Percentiles rank a stretch among this genome's conserved stretches.
These are phyloP conservation scores for Solanum chacoense DNA, from an alignment of 305 asterid genomes.

Conservation along the genomic window DNA sequence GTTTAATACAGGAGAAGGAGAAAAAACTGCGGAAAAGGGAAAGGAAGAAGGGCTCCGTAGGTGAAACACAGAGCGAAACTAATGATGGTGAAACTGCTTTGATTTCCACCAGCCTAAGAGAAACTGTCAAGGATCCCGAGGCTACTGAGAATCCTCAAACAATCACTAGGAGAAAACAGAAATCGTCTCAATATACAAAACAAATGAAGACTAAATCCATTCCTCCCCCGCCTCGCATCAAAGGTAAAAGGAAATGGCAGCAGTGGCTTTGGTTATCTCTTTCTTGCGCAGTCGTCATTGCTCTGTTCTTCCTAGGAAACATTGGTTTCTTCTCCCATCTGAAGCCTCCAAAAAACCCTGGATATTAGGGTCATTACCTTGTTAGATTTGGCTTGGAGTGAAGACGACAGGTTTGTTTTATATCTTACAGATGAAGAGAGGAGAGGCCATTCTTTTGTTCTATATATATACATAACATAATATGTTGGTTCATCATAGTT, in stretches of 20 bases:
- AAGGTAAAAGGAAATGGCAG: slow-evolving; percentile 50
- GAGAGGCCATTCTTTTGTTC: neutral
- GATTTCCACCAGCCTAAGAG: slow-evolving; percentile 24
- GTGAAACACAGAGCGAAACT: slow-evolving; percentile 24
- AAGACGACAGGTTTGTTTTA: neutral
- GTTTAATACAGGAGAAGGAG: slow-evolving; percentile 57
- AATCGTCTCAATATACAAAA: slow-evolving; percentile 26
- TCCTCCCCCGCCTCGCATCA: slow-evolving; percentile 68
- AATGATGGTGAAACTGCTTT: slow-evolving; percentile 21
- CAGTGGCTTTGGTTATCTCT: slow-evolving; percentile 56
- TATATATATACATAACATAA: neutral
- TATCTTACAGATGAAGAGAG: neutral
- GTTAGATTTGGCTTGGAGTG: slow-evolving; percentile 5
- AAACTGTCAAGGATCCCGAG: slow-evolving; percentile 27
- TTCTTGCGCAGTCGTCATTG: slow-evolving; percentile 26
- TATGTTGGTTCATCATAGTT: neutral
- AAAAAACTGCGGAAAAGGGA: slow-evolving; percentile 80
- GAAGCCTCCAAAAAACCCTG: slow-evolving; percentile 11
- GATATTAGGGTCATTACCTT: neutral
- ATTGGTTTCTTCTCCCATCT: slow-evolving; percentile 44
- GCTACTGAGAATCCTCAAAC: slow-evolving; percentile 20
- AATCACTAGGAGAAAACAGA: slow-evolving; percentile 26
- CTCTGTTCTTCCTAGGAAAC: slow-evolving; percentile 59
- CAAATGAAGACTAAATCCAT: slow-evolving; percentile 45
- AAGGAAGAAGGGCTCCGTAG: slow-evolving; percentile 42